Base-by-base conservation (phyloP, 805 yeast genomes). In the Saccharomycopsis microspora region DNA sequence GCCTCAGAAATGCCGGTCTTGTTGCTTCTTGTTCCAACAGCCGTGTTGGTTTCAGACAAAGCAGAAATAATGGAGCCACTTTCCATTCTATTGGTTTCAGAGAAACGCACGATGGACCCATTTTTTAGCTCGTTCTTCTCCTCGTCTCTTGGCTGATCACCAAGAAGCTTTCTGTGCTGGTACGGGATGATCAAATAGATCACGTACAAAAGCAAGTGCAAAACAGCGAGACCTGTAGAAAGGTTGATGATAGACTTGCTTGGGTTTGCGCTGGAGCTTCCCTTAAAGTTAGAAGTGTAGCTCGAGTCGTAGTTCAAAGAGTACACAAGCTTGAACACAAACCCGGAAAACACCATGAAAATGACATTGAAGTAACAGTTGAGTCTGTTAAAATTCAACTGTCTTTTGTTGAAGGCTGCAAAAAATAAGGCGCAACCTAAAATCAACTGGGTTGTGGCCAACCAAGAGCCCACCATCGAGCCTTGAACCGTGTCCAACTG, bases 181-280 rank as follows among this genome's bases (percentile, higher is more conserved):
- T 49, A 42, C 5, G 54, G 54, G 32, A 50, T 43, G 4, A 41
- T 19, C 44, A 50, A 46, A 34, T 50, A 50, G 9, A 47, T 19
- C 5, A 44, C 36, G 32, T 50, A 50, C 9, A 50, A 34, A 9
- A 50, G 9, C 39, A 50, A 42, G 31, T 50, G 51, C 39, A 50
- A 44, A 30, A 50, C 49, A 7, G 54, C 51, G 29, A 50, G 11
- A 10, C 45, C 51, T 7, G 28, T 44, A 34, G 51, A 47, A 6
- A 50, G 19, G 28, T 50, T 47, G 37, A 43, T 28, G 34, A 50
- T 47, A 19, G 45, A 19, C 5, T 27, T 32, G 8, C 49, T 36
- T 19, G 54, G 54, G 30, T 61, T 60, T 28, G 60, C 45, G 31
- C 55, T 47, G 8, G 54, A 49, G 9, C 46, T 39, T n/a, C 42